These are phyloP conservation scores for Trichoderma erinaceum DNA, from an alignment of 495 filamentous ascomycete species.

Conservation along the genomic window DNA sequence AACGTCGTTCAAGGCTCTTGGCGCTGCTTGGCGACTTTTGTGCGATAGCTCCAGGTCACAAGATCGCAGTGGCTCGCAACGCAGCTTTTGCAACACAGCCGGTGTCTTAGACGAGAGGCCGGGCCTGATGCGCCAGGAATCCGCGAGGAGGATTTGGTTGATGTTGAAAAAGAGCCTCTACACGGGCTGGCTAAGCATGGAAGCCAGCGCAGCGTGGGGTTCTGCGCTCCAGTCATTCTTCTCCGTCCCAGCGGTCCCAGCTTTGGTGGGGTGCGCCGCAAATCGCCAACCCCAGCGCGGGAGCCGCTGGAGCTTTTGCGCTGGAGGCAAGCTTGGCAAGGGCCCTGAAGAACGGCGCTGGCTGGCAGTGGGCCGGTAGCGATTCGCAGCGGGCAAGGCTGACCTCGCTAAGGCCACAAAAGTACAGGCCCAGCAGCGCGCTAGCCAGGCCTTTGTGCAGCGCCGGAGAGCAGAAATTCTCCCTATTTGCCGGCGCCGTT, in stretches of 20 bases:
- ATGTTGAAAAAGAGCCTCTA: neutral
- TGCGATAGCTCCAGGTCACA: neutral
- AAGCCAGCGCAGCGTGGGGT: neutral
- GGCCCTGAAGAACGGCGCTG: too few relatives aligned
- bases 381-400: too few relatives aligned
- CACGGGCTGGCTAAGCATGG: too few relatives aligned
- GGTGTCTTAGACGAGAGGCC: neutral
- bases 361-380: too few relatives aligned
- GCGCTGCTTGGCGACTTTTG: neutral
- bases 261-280: neutral
- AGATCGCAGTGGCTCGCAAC: neutral
- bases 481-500: conserved; percentile 1
- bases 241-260: neutral
- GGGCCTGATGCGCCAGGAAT: neutral
- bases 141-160: neutral
- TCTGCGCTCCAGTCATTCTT: neutral
- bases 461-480: conserved; percentile 4
- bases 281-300: neutral
- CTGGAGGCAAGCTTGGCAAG: neutral
- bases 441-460: neutral
- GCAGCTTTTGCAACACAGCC: neutral
- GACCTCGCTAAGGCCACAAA: too few relatives aligned
- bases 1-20: neutral
- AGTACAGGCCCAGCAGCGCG: neutral
- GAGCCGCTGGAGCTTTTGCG: conserved; percentile 3